Base-by-base conservation (phyloP, 1,284 basidiomycete species). In the Marasmius fiardii region DNA sequence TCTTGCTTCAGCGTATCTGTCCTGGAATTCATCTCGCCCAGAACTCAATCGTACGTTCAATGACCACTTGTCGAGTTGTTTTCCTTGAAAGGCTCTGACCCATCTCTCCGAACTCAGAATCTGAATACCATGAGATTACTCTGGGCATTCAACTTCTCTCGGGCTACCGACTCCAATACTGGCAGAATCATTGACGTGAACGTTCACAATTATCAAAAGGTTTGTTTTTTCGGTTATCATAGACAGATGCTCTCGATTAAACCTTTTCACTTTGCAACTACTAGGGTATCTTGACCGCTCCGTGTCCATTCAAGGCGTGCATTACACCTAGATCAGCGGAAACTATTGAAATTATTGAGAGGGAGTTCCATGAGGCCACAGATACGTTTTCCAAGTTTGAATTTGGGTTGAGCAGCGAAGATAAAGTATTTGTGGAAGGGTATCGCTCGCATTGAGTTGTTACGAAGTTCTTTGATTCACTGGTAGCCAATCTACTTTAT, bases 1-100 rank as follows among this genome's bases (percentile, higher is more conserved):
- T n/a, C n/a, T n/a, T 41, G 12, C 6, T 37, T 4, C n/a, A 62
- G 60, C 49, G 68, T 56, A 62, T 68, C 44, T 70, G 68, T 48
- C 67, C 67, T 4, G 68, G 68, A 37, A 62, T 67, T 10, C 56
- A 59, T 50, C 59, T 69, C 11, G 67, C 68, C 11, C 64, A 68
- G 26, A 59, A 65, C 18, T 67, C 67, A 45, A 45, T 70, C 20
- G 61, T 70, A 57, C 58, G 63, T 64, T 16, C 51, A 14, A 59
- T 63, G 47, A 60, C 60, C 4, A 61, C 63, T 16, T 54, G 3
- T 44, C n/a, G n/a, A 4, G 31, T 26, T 11, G 26, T 8, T 4
- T 23, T 2, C 21, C 23, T 26, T n/a, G 14, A 20, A 39, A 8
- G 18, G n/a, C 26, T 18, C 20, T n/a, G n/a, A n/a, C n/a, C n/a